Conservation (phyloP, 495 filamentous ascomycete genomes). For the Lophiotrema nucula region DNA sequence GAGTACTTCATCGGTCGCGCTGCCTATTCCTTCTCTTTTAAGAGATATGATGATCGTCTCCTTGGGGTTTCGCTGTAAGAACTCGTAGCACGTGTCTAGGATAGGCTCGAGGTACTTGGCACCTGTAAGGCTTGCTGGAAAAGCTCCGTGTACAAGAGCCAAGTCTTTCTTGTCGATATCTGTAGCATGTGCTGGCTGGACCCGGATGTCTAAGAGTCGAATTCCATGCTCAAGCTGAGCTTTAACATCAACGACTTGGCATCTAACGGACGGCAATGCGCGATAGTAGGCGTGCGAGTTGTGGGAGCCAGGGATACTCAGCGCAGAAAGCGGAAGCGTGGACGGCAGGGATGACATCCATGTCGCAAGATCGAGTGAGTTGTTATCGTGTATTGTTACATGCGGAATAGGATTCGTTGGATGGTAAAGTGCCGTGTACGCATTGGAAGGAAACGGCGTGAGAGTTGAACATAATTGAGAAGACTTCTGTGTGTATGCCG, state of each 20-base stretch:
- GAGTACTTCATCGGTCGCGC: slow-evolving; percentile 76
- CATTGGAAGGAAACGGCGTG: slow-evolving; percentile 54
- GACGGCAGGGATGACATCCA: slow-evolving; percentile 81
- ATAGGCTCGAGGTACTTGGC: slow-evolving; percentile 73
- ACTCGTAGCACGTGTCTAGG: slow-evolving; percentile 65
- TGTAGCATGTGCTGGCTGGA: slow-evolving; percentile 60
- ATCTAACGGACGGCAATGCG: slow-evolving; percentile 89
- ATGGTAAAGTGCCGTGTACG: slow-evolving; percentile 74
- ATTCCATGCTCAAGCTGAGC: slow-evolving; percentile 87
- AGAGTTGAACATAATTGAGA: slow-evolving; percentile 58
- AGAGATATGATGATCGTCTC: slow-evolving; percentile 84
- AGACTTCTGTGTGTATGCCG: slow-evolving; percentile 47
- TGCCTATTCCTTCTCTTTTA: slow-evolving; percentile 86
- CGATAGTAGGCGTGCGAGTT: slow-evolving; percentile 82
- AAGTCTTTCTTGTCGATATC: slow-evolving; percentile 57
- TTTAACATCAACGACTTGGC: slow-evolving; percentile 74
- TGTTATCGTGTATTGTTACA: slow-evolving; percentile 63
- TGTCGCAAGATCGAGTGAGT: slow-evolving; percentile 65
- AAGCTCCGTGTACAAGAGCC: slow-evolving; percentile 72
- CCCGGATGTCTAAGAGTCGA: slow-evolving; percentile 90
- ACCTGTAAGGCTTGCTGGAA: slow-evolving; percentile 70
- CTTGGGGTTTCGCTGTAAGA: slow-evolving; percentile 72
- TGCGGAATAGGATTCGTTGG: slow-evolving; percentile 51
- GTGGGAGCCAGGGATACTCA: slow-evolving; percentile 94
- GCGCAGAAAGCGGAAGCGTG: slow-evolving; percentile 67